phyloP scores from a whole-genome alignment of 331 rosid species.

The Erythrophleum ivorense region DNA sequence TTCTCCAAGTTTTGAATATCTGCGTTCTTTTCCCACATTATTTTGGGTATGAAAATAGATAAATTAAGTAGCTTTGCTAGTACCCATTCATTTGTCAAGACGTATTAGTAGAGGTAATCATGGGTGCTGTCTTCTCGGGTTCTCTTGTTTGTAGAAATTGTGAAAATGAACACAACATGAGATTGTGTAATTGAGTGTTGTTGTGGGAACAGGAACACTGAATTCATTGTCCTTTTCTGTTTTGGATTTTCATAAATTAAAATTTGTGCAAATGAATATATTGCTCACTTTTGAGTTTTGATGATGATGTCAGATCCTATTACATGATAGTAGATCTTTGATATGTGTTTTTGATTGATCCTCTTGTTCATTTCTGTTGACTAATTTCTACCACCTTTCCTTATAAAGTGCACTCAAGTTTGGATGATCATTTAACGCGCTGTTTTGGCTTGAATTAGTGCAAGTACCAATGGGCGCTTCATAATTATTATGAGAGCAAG shows the following conservation, averaged over 20 bases:
- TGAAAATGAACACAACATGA: neutral
- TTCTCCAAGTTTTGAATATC: neutral
- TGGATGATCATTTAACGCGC: constrained; percentile 95
- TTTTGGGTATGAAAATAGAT: neutral
- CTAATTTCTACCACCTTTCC: constrained; percentile 3
- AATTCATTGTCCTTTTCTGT: neutral
- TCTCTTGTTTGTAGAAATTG: neutral
- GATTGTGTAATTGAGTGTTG: neutral
- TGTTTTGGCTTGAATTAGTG: constrained; percentile 99
- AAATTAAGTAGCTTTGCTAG: neutral
- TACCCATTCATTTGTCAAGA: neutral
- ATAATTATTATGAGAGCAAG: constrained; percentile 93
- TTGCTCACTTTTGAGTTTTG: neutral
- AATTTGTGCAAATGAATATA: neutral
- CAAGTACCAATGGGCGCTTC: constrained; percentile 98
- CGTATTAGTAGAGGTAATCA: neutral
- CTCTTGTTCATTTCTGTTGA: constrained; percentile 16
- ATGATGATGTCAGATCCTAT: constrained; percentile 1
- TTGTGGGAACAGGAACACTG: neutral
- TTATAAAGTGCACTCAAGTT: constrained; percentile 86
- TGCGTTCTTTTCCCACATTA: neutral
- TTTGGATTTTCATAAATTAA: neutral
- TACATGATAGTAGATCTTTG: neutral
- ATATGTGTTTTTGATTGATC: neutral
- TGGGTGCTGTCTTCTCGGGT: constrained; percentile 1